These are phyloP conservation scores for Phoma sp. DNA, from an alignment of 2,329 filamentous ascomycete genomes.

Conservation along the genomic window DNA sequence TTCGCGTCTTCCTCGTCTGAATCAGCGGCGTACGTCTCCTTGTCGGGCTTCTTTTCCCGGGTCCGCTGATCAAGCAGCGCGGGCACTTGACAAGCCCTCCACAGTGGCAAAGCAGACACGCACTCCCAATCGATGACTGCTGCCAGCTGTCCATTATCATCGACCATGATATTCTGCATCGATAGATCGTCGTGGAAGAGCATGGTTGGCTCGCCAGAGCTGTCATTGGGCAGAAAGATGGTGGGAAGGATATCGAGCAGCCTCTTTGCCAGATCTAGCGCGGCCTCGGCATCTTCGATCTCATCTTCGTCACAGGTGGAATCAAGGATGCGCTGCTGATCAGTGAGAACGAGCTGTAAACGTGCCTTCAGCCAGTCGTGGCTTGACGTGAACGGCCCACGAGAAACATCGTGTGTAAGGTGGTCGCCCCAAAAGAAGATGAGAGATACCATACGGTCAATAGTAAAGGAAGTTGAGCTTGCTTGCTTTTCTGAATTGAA, in stretches of 20 bases:
- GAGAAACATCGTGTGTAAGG: not conserved
- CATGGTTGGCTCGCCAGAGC: not conserved
- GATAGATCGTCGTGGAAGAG: slow-evolving; percentile 16
- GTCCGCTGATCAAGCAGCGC: slow-evolving; percentile 12
- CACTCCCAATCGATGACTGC: slow-evolving; percentile 27
- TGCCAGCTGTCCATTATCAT: slow-evolving; percentile 10
- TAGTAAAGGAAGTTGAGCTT: not conserved
- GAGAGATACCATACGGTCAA: not conserved
- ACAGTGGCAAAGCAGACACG: slow-evolving; percentile 19
- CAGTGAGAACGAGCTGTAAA: not conserved
- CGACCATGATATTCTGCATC: slow-evolving; percentile 22
- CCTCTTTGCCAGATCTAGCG: slow-evolving; percentile 1
- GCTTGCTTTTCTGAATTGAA: not conserved
- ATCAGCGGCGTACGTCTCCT: not conserved
- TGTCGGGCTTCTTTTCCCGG: slow-evolving; percentile 6
- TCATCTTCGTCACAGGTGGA: slow-evolving; percentile 18
- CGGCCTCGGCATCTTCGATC: slow-evolving; percentile 14
- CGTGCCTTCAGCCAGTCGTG: slow-evolving; percentile 10
- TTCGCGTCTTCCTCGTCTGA: slow-evolving; percentile 4
- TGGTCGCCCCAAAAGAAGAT: slow-evolving; percentile 2
- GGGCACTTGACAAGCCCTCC: slow-evolving; percentile 19
- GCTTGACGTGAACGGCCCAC: slow-evolving; percentile 4
- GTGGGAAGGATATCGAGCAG: slow-evolving; percentile 6
- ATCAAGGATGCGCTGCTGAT: slow-evolving; percentile 4
- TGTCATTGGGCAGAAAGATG: not conserved